Base-by-base conservation (phyloP, 1,284 basidiomycete species). In the Apiotrichum gracile region DNA sequence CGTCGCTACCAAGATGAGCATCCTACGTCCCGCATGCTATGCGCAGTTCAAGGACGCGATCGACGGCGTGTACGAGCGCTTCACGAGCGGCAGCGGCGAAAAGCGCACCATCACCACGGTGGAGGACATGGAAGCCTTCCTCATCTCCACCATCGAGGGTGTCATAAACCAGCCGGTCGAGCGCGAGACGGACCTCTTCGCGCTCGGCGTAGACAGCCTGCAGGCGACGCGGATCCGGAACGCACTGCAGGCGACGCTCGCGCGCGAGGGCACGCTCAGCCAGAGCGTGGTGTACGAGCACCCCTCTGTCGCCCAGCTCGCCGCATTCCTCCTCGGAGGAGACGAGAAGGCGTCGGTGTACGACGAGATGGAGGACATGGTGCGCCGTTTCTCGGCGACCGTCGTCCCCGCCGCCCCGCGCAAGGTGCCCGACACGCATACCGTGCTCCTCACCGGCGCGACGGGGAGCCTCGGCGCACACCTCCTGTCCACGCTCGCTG, bases 391-490 rank as follows among this genome's bases (percentile, higher is more conserved):
- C 70, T 49, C 69, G 2, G 52, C 55, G 16, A 63, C 65, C n/a
- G 50, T 68, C 44, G 45, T 52, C 19, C 47, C 40, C 27, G 35
- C 42, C 21, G 24, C 47, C 14, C 57, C 19, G 57, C 51, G 5
- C 27, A 38, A 29, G 22, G n/a, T n/a, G 49, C 7, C 21, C 7
- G 12, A 22, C 17, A 17, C 16, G 8, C 58, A 69, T 17, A 61
- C 65, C 4, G 58, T 73, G 27, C 60, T 72, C 4, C 72, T 85
- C 26, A 84, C 83, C 0, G 83, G 83, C 5, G 81, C 79, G 0
- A 83, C 83, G 1, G 83, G 83, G 0, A 81, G 80, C 0, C 77
- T 85, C 7, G 84, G 84, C 4, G 81, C 82, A 1, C 80, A 83
- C 52, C 75, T 84, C 13, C 76, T 85, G 19, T 67, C 76, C 27